Conservation (phyloP, 306 rosid species). For the Dalbergia oliveri region DNA sequence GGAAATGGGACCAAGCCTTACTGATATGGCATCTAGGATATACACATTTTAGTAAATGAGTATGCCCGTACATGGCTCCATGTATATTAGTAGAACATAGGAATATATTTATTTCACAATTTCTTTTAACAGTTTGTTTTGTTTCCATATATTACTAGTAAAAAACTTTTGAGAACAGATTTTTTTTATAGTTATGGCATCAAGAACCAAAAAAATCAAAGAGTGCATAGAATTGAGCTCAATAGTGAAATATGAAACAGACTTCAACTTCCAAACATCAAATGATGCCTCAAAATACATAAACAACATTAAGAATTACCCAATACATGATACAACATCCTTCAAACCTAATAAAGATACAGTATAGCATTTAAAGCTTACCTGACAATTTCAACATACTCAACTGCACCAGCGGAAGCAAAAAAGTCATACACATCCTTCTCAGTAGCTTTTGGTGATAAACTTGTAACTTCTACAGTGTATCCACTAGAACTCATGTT, state of each 20-base stretch:
- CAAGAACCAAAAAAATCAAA: constrained; percentile 11
- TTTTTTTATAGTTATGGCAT: background rate
- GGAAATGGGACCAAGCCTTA: background rate
- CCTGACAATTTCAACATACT: constrained; percentile 78
- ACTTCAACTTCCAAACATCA: constrained; percentile 8
- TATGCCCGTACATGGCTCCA: background rate
- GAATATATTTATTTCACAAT: too few relatives aligned
- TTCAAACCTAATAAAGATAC: background rate
- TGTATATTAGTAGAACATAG: background rate
- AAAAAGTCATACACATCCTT: constrained; percentile 80
- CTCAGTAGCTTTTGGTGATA: constrained; percentile 79
- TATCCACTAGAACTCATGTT: constrained; percentile 67
- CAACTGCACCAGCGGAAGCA: constrained; percentile 77
- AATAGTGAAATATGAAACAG: background rate
- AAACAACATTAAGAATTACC: background rate
- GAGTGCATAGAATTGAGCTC: constrained; percentile 3
- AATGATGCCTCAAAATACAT: background rate
- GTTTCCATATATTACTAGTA: background rate
- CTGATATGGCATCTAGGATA: too few relatives aligned
- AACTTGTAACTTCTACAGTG: constrained; percentile 76
- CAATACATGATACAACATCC: background rate
- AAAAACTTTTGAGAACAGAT: background rate
- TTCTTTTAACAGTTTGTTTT: background rate
- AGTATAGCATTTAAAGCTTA: background rate
- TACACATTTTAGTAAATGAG: too few relatives aligned